Evolutionary conservation across 805 yeast genomes (phyloP), one percentile per base, ranked within the genome.

Genomic region (Suhomyces xylopsoci): DNA sequence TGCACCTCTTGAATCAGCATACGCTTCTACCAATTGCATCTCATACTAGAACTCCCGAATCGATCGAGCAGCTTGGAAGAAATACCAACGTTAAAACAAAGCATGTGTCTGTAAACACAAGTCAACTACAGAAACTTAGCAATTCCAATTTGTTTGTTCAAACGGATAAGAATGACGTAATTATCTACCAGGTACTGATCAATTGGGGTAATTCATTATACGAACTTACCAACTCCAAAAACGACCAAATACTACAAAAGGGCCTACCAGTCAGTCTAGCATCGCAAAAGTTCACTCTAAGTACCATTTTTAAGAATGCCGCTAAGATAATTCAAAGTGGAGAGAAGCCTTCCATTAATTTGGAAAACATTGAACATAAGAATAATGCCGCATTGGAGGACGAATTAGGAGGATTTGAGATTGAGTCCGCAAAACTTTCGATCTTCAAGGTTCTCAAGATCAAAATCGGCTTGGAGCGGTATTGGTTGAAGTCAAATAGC

Each of bases 11-110:
- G 44, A 67, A 76, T 55, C 67, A 66, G 46, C 47, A 46, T 32
- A 70, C 75, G 8, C 57, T 69, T 9, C 54, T 73, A 7, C 82
- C 84, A 1, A 65, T 82, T 4, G 76, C 80, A 8, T 73, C 74
- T 2, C 82, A 81, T 57, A 65, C 70, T 6, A 64, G 88, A 51
- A 66, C 79, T 0, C 59, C 60, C 20, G 68, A 70, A 19, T 79
- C 84, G 3, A 53, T 83, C 14, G 66, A 70, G 24, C 66, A 66
- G 19, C 78, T 77, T 65, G 88, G 88, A 0, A 52, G 58, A 7
- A 83, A 83, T 62, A 45, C 59, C 24, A 60, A 66, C 22, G 61
- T 81, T 7, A 63, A 77, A 36, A 68, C 79, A 1, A 76, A 78
- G 30, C 62, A 66, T 38, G 58, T 67, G 15, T 62, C 70, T 5